Conservation (phyloP, 2,329 filamentous ascomycete genomes). For the Fonsecaea nubica region DNA sequence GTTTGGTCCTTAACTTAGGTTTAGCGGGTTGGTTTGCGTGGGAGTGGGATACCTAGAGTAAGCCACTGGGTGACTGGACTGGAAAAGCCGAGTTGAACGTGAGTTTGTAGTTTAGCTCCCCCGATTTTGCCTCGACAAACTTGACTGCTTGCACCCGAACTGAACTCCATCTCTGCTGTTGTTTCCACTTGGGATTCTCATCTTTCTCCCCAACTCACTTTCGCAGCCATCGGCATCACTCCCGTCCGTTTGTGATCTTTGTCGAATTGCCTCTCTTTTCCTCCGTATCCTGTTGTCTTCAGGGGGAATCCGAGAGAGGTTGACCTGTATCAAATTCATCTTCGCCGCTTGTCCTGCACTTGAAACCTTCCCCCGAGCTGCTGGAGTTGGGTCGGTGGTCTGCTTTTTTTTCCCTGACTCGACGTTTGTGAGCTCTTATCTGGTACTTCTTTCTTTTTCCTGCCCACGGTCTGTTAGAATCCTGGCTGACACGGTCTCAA, state of each 20-base stretch:
- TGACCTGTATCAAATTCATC: slow-evolving; percentile 32
- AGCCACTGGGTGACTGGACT: slow-evolving; percentile 8
- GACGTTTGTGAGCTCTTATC: slow-evolving; percentile 24
- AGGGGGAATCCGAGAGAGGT: slow-evolving; percentile 30
- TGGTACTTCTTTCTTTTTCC: slow-evolving; percentile 22
- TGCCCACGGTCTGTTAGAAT: neutral
- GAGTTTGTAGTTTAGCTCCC: slow-evolving; percentile 25
- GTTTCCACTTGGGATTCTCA: slow-evolving; percentile 28
- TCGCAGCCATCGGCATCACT: slow-evolving; percentile 44
- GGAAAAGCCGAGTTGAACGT: slow-evolving; percentile 26
- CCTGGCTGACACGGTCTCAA: slow-evolving; percentile 22
- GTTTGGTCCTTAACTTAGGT: slow-evolving; percentile 10
- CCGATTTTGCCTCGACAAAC: slow-evolving; percentile 26
- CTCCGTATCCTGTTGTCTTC: slow-evolving; percentile 43
- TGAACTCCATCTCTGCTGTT: slow-evolving; percentile 40
- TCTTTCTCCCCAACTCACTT: slow-evolving; percentile 34
- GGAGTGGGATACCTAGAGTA: slow-evolving; percentile 16
- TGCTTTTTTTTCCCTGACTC: slow-evolving; percentile 34
- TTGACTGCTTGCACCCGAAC: slow-evolving; percentile 19
- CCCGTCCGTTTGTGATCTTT: slow-evolving; percentile 36
- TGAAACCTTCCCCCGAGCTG: slow-evolving; percentile 34
- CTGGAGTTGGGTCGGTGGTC: slow-evolving; percentile 38
- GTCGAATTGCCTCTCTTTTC: slow-evolving; percentile 41
- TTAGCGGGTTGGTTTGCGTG: slow-evolving; percentile 1
- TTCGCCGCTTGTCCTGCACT: slow-evolving; percentile 34